Percentiles rank a stretch among this genome's conserved stretches.
Conservation (phyloP, 768 basidiomycete species). For the Mrakia frigida region DNA sequence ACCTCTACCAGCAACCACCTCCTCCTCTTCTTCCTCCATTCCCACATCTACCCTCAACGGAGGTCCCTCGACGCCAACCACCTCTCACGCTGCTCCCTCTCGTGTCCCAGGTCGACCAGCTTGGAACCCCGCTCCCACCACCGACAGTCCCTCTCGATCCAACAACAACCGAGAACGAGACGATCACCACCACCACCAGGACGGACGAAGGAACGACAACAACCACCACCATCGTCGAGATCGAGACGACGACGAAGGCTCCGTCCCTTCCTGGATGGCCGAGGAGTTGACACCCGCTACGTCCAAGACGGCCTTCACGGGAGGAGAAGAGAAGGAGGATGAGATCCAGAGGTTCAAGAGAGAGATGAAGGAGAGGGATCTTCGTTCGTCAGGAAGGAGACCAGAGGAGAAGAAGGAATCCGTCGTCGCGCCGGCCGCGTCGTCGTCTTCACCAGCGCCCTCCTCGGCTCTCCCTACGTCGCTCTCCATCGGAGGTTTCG, state of each 20-base stretch:
- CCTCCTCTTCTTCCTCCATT: background rate
- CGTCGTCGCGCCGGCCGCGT: background rate
- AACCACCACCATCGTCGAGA: conserved; percentile 3
- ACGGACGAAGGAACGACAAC: background rate
- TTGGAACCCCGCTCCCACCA: conserved; percentile 24
- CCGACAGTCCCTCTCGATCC: conserved; percentile 8
- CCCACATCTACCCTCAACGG: conserved; percentile 2
- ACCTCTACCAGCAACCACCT: background rate
- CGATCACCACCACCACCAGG: conserved; percentile 1
- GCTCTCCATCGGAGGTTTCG: conserved; percentile 3
- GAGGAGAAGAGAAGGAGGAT: conserved; percentile 24
- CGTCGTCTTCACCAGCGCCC: background rate
- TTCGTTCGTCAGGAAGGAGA: background rate
- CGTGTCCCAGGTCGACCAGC: conserved; percentile 27
- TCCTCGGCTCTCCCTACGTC: background rate
- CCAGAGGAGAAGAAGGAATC: background rate
- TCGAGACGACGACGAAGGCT: conserved; percentile 25
- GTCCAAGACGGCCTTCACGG: background rate
- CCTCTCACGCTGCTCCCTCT: background rate
- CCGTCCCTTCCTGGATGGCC: conserved; percentile 6
- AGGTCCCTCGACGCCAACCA: background rate
- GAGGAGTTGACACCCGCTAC: background rate
- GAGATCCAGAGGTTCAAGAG: conserved; percentile 31
- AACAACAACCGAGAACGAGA: conserved; percentile 8
- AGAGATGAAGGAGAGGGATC: conserved; percentile 31